Conservation (phyloP, 2,329 filamentous ascomycete genomes). For the Alternaria infectoria region DNA sequence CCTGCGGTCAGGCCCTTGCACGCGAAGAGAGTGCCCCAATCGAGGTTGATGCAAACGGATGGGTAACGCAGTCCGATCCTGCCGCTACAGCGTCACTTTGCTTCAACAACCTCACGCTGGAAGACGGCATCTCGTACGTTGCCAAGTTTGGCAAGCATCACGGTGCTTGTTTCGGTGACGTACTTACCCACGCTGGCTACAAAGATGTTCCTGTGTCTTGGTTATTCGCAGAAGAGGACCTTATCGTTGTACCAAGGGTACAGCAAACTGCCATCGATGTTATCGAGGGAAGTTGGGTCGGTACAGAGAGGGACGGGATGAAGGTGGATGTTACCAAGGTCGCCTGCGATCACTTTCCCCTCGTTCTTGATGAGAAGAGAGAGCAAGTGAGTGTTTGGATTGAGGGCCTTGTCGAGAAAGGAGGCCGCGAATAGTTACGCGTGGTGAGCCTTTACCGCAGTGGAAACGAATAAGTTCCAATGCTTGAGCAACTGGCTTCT, state of each 20-base stretch:
- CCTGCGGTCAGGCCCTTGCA: conserved; percentile 1
- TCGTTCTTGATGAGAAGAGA: conserved; percentile 25
- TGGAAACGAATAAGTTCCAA: not conserved
- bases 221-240: conserved; percentile 49
- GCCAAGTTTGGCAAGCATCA: conserved; percentile 41
- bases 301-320: conserved; percentile 34
- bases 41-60: conserved; percentile 20
- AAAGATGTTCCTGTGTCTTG: conserved; percentile 51
- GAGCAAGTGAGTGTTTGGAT: conserved; percentile 38
- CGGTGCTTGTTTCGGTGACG: conserved; percentile 39
- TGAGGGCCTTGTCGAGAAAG: conserved; percentile 16
- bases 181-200: conserved; percentile 51
- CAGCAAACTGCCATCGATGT: conserved; percentile 46
- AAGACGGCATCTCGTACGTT: conserved; percentile 18
- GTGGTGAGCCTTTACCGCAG: not conserved
- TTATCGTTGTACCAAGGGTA: conserved; percentile 33
- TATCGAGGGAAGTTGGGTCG: conserved; percentile 42
- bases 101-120: conserved; percentile 26
- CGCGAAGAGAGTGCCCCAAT: not conserved
- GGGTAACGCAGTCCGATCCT: conserved; percentile 17
- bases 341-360: conserved; percentile 46
- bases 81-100: conserved; percentile 5
- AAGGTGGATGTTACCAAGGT: conserved; percentile 50
- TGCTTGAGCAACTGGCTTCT: not conserved
- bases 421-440: not conserved